Evolutionary conservation across 2,329 filamentous ascomycete species (phyloP), one percentile per base, ranked within the genome.

Genomic region (Whalleya microplaca): DNA sequence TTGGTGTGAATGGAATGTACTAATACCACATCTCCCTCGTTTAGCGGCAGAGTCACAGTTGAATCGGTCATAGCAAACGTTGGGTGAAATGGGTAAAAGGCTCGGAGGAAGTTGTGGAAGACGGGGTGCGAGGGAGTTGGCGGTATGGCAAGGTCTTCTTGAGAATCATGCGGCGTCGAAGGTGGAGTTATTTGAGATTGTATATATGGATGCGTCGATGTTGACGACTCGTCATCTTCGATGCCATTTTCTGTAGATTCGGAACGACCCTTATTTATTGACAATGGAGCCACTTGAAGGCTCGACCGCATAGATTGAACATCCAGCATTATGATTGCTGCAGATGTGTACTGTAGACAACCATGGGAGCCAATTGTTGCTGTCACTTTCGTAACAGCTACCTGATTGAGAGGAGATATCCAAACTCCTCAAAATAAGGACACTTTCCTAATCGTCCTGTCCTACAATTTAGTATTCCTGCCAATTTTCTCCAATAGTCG

Each of bases 1-100:
- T 98, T 99, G 58, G 92, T 95, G 74, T 99, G 95, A 64, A 98
- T 91, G 3, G 95, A 97, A 74, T 99, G 95, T 20, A 99, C 90
- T 55, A 99, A 77, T 51, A 99, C 89, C 47, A 99, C 85, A 69
- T 99, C 95, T 56, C 95, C 95, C 70, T 95, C 89, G 65, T 91
- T 90, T 54, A 99, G 82, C 20, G 92, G 90, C 10, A 97, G 80
- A 10, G 94, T 98, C 53, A 98, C 90, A 9, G 92, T 95, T 10
- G 90, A 89, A 55, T 93, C 90, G n/a, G 86, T 86, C 58, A 91
- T 84, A 42, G 89, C 84, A 66, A 88, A 87, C 56, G 83, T 86
- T 1, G 94, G 92, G 55, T 93, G 87, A 72, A 97, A 99, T 21
- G 92, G 90, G 73, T 96, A 96, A 71, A 96, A 94, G 48, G 95